phyloP scores from a whole-genome alignment of 495 filamentous ascomycete species.

The Talaromyces proteolyticus region DNA sequence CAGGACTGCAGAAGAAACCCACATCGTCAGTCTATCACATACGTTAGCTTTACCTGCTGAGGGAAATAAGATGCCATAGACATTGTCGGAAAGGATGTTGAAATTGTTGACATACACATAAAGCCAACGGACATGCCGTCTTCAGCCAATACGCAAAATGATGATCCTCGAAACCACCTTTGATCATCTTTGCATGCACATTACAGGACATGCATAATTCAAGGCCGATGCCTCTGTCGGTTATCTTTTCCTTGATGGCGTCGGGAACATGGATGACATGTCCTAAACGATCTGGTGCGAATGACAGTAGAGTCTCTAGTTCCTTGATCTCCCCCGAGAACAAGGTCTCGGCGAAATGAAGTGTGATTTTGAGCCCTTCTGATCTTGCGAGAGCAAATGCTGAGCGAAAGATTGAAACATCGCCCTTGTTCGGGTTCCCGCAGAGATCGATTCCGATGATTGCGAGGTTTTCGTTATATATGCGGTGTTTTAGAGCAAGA shows the following conservation, averaged over 20 bases:
- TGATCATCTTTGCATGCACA: constrained; percentile 67
- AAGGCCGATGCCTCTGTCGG: constrained; percentile 47
- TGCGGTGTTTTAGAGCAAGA: constrained; percentile 51
- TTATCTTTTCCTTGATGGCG: constrained; percentile 48
- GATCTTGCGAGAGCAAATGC: constrained; percentile 51
- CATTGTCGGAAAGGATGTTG: constrained; percentile 7
- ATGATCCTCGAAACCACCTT: constrained; percentile 61
- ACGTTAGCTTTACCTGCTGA: too few relatives aligned
- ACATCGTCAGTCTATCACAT: constrained; percentile 81
- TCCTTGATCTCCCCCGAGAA: constrained; percentile 46
- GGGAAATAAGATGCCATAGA: background rate
- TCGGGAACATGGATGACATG: constrained; percentile 74
- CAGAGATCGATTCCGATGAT: constrained; percentile 76
- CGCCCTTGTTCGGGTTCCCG: constrained; percentile 63
- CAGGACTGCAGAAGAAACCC: constrained; percentile 69
- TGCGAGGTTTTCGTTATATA: constrained; percentile 36
- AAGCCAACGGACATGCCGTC: constrained; percentile 43
- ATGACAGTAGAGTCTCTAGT: constrained; percentile 54
- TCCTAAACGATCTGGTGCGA: constrained; percentile 64
- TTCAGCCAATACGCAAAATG: constrained; percentile 65
- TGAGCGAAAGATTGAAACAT: constrained; percentile 48
- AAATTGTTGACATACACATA: constrained; percentile 48
- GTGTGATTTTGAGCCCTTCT: constrained; percentile 53
- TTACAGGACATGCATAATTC: constrained; percentile 82
- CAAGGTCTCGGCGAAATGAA: constrained; percentile 73